Evolutionary conservation across 768 basidiomycete species (phyloP).

Genomic region (Strobilomyces echinocephalus): DNA sequence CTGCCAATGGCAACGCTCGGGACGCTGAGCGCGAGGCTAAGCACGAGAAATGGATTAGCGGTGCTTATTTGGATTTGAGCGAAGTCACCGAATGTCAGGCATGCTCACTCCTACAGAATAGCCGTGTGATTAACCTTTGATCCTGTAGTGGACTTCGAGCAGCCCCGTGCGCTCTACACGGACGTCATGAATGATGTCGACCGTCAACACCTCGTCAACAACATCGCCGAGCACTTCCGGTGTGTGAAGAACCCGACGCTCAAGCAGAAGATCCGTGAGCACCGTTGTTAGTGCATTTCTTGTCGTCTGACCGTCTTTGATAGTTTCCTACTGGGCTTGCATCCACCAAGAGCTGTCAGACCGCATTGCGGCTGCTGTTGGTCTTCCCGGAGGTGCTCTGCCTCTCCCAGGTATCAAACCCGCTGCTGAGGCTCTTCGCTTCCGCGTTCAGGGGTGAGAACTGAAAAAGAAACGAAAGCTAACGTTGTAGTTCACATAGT

Average conservation of each 20-base stretch:
- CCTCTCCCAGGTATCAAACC: constrained; percentile 56
- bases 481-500: neutral
- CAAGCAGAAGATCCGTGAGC: constrained; percentile 64
- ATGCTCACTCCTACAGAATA: neutral
- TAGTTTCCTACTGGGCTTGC: constrained; percentile 75
- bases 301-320: constrained; percentile 1
- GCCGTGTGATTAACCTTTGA: neutral
- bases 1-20: constrained; percentile 38
- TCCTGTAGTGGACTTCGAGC: constrained; percentile 73
- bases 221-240: constrained; percentile 61
- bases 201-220: constrained; percentile 59
- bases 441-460: constrained; percentile 30
- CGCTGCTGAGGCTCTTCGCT: constrained; percentile 52
- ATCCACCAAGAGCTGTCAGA: constrained; percentile 73
- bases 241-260: constrained; percentile 56
- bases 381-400: constrained; percentile 43
- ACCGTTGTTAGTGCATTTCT: neutral
- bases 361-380: constrained; percentile 73
- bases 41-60: constrained; percentile 76
- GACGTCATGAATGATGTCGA: constrained; percentile 63
- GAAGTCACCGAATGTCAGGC: constrained; percentile 76
- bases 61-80: constrained; percentile 62
- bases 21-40: constrained; percentile 36
- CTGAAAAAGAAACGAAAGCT: neutral
- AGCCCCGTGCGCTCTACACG: constrained; percentile 65